A percentile compares a stretch with the other conserved stretches of the same genome.
These are phyloP conservation scores for Carallia pectinifolia DNA, from an alignment of 345 rosid species.

Conservation along the genomic window DNA sequence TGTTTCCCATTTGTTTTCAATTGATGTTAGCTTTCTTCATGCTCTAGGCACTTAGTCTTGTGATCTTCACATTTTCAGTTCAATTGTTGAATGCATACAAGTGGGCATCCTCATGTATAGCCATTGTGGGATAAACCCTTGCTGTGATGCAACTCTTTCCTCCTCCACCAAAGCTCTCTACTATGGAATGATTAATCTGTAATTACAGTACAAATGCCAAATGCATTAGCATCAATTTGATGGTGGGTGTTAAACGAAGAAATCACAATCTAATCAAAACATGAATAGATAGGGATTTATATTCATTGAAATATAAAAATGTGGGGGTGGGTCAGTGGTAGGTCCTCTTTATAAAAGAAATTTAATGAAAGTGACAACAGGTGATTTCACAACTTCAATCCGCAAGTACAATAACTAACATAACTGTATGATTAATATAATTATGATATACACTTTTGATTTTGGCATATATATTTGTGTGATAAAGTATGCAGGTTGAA, in stretches of 20 bases:
- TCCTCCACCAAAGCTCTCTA: constrained; percentile 77
- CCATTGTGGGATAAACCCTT: constrained; percentile 63
- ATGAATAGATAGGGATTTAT: no score
- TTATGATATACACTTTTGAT: no score
- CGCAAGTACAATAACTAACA: no score
- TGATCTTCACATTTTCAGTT: constrained; percentile 28
- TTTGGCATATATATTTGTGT: no score
- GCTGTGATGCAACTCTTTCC: constrained; percentile 67
- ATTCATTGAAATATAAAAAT: no score
- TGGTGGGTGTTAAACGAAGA: not conserved
- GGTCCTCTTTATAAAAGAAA: no score
- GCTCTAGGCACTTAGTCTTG: constrained; percentile 58
- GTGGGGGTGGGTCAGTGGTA: no score
- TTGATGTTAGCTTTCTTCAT: constrained; percentile 50
- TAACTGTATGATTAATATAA: no score
- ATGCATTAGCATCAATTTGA: not conserved
- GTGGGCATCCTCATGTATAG: constrained; percentile 27
- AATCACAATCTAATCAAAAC: no score
- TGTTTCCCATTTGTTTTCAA: not conserved
- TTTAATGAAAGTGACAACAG: no score
- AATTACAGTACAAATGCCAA: not conserved
- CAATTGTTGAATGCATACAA: constrained; percentile 59
- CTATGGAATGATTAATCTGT: constrained; percentile 73
- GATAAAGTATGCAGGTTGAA: no score
- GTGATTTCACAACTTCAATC: no score